Evolutionary conservation across 768 basidiomycete genomes (phyloP).

Genomic region (Hypholoma fasciculare): DNA sequence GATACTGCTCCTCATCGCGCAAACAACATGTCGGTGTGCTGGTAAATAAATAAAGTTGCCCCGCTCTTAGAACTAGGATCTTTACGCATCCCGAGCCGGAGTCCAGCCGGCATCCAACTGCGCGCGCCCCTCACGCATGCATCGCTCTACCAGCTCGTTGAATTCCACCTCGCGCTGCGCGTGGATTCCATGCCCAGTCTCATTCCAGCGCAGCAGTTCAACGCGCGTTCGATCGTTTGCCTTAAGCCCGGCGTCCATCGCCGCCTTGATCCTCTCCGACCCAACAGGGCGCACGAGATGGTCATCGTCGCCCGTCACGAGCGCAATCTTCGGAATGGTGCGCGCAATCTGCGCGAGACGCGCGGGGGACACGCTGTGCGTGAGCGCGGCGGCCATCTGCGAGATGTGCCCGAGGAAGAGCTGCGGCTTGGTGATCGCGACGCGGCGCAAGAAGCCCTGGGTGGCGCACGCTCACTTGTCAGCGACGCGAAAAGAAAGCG

Average conservation of each 20-base stretch:
- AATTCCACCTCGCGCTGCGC: conserved; percentile 49
- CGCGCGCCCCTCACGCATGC: conserved; percentile 51
- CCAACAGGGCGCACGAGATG: conserved; percentile 52
- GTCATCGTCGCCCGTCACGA: conserved; percentile 72
- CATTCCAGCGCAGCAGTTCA: conserved; percentile 55
- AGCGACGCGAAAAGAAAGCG: neutral
- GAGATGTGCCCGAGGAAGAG: conserved; percentile 61
- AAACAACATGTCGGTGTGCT: no score
- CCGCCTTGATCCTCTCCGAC: conserved; percentile 48
- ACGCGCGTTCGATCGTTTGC: conserved; percentile 10
- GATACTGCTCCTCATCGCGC: no score
- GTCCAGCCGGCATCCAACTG: conserved; percentile 21
- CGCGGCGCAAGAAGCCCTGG: conserved; percentile 47
- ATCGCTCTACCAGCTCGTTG: conserved; percentile 56
- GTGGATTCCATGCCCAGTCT: conserved; percentile 65
- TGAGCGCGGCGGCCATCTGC: conserved; percentile 70
- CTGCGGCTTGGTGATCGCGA: conserved; percentile 57
- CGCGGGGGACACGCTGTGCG: conserved; percentile 55
- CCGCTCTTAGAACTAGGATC: no score
- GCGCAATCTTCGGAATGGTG: conserved; percentile 63
- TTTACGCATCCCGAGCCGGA: no score
- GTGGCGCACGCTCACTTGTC: no score
- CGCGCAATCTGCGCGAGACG: conserved; percentile 49
- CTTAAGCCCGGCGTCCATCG: conserved; percentile 55
- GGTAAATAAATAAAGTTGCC: no score